Conservation (phyloP, 164 flowering plant species). For the Annona squamosa region DNA sequence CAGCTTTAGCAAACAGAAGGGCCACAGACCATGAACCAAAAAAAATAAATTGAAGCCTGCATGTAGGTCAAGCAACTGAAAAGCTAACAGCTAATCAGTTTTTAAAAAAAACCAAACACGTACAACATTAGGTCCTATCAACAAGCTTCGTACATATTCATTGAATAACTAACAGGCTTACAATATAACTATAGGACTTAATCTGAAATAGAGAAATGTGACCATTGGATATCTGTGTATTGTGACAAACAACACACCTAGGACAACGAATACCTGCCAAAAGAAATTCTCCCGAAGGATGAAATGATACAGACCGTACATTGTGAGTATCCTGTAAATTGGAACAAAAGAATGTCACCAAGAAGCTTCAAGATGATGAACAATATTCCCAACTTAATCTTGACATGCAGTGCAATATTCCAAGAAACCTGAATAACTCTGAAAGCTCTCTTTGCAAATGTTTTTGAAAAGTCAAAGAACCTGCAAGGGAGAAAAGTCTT, state of each 20-base stretch:
- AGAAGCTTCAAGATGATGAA: background rate
- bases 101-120: too few species aligned
- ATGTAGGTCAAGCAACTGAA: background rate
- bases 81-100: background rate
- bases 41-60: background rate
- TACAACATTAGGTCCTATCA: background rate
- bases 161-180: background rate
- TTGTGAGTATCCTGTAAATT: conserved; percentile 75
- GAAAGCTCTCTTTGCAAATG: conserved; percentile 73
- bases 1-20: background rate
- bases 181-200: background rate
- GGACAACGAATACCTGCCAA: conserved; percentile 49
- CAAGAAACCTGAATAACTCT: conserved; percentile 66
- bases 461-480: conserved; percentile 83
- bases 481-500: conserved; percentile 26
- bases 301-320: conserved; percentile 79
- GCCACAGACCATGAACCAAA: background rate
- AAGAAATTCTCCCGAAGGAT: conserved; percentile 84
- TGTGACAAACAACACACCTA: conserved; percentile 1
- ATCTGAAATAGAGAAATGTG: background rate
- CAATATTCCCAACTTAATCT: background rate
- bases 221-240: background rate
- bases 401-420: conserved; percentile 5
- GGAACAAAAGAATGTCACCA: background rate
- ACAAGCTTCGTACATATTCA: background rate